phyloP scores from a whole-genome alignment of 2,329 filamentous ascomycete genomes.

The Curvularia lunata region DNA sequence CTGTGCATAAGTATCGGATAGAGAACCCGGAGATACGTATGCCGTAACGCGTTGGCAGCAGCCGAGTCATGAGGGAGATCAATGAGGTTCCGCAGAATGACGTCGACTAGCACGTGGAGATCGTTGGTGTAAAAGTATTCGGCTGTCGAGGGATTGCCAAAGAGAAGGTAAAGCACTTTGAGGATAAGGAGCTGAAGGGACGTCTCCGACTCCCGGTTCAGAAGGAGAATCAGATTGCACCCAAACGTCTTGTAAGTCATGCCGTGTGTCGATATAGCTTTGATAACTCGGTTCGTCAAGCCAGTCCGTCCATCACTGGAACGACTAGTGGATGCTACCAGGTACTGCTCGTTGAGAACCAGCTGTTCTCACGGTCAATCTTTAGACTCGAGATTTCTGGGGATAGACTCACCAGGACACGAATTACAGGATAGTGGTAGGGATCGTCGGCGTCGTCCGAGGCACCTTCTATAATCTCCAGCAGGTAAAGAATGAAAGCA shows the following conservation, averaged over 20 bases:
- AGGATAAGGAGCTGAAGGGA: conserved; percentile 94
- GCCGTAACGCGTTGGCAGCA: conserved; percentile 66
- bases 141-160: conserved; percentile 87
- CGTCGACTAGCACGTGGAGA: conserved; percentile 88
- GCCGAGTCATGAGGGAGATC: conserved; percentile 83
- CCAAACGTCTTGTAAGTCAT: conserved; percentile 90
- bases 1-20: conserved; percentile 91
- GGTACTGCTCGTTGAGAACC: conserved; percentile 97
- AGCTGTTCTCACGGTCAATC: conserved; percentile 61
- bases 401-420: conserved; percentile 75
- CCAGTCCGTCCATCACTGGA: conserved; percentile 53
- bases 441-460: conserved; percentile 89
- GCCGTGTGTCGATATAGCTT: conserved; percentile 82
- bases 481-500: conserved; percentile 80
- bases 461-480: conserved; percentile 84
- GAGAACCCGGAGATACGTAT: conserved; percentile 93
- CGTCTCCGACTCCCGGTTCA: conserved; percentile 93
- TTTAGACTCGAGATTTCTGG: background rate
- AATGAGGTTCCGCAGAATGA: conserved; percentile 95
- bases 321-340: conserved; percentile 68
- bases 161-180: conserved; percentile 92
- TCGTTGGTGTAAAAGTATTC: conserved; percentile 99
- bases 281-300: conserved; percentile 92
- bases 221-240: conserved; percentile 92
- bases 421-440: conserved; percentile 94